Base-by-base conservation (phyloP, 257 asterid genomes). In the Fraxinus excelsior region DNA sequence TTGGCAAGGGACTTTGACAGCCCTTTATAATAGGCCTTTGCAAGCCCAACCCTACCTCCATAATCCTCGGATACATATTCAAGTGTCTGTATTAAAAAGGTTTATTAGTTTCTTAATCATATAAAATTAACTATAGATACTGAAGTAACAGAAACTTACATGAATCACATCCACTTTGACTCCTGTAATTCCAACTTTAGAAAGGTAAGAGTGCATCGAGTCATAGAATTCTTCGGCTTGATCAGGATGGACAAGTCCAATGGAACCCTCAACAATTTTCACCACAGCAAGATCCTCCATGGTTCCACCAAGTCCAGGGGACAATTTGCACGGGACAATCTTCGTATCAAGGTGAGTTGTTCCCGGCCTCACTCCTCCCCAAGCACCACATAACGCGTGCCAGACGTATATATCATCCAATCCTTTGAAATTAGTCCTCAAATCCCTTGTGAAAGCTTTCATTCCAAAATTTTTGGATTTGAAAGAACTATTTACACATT, bases 291-390 rank as follows among this genome's bases (percentile, higher is more conserved):
- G 90, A 78, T 89, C 94, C 1, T 82, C 75, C 97, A 89, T 91
- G 72, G 94, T 91, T 19, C 91, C 93, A 31, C 84, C 88, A 1
- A 91, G 94, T 44, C 97, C 97, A 0, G 97, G 89, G 1, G 94
- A 89, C 68, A 83, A 56, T 40, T 82, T 86, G 80, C 90, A 87
- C 0, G 93, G 86, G 56, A 70, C 79, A 11, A 91, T 76, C 72
- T 83, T 84, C 3, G 94, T 56, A 16, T 85, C 78, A 18, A 91
- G 78, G 74, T 76, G 92, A 28, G 92, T 88, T 1, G 93, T 84
- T 10, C 93, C 91, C 0, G 94, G 94, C 76, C 88, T 80, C 73
- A 89, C 91, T 7, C 97, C 94, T 4, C 97, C 97, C 97, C 97
- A 88, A 0, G 94, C 93, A 4, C 97, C 97, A 5, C 91, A 88